A percentile compares a stretch with the other conserved stretches of the same genome.
phyloP scores from a whole-genome alignment of 140 eudicot genomes.

The Erigeron philadelphicus region DNA sequence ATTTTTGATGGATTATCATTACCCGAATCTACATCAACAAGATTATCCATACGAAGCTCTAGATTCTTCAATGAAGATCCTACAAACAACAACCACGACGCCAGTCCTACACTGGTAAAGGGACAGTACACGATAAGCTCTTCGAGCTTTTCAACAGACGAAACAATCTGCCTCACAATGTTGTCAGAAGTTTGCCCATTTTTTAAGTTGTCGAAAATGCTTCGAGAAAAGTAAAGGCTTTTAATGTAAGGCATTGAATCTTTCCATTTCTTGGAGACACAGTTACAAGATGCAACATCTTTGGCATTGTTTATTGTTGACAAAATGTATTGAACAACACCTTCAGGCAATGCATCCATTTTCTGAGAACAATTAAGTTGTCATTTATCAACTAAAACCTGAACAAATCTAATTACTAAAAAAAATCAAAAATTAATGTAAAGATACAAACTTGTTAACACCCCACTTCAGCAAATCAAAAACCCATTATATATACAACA shows the following conservation, averaged over 20 bases:
- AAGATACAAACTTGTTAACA: not conserved
- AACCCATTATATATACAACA: too few species aligned
- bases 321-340: conserved; percentile 60
- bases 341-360: conserved; percentile 84
- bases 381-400: conserved; percentile 16
- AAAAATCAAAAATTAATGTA: not conserved
- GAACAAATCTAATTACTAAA: not conserved
- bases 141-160: conserved; percentile 46
- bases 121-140: conserved; percentile 84
- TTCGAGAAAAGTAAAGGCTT: conserved; percentile 73
- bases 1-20: conserved; percentile 45
- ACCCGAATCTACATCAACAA: conserved; percentile 31
- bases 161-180: conserved; percentile 43
- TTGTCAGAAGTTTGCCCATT: conserved; percentile 48
- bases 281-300: conserved; percentile 72
- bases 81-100: conserved; percentile 47
- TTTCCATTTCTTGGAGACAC: conserved; percentile 77
- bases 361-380: conserved; percentile 34
- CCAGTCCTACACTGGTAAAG: conserved; percentile 53
- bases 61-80: conserved; percentile 53
- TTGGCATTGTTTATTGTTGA: conserved; percentile 52
- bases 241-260: conserved; percentile 64
- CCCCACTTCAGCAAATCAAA: too few species aligned
- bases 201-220: conserved; percentile 53
- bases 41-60: conserved; percentile 75